These are phyloP conservation scores for Fusarium begoniae DNA, from an alignment of 2,329 filamentous ascomycete species.

Conservation along the genomic window DNA sequence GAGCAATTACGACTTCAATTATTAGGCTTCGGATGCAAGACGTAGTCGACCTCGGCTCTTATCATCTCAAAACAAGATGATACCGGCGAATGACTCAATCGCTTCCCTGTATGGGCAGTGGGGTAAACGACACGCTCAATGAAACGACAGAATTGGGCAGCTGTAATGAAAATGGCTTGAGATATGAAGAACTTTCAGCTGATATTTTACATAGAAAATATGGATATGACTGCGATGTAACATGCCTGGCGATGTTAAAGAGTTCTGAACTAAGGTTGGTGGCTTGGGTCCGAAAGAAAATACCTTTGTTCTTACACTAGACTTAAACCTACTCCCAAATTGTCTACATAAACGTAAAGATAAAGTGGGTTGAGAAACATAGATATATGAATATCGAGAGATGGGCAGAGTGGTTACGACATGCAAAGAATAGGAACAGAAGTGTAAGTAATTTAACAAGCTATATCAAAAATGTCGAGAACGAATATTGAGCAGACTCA, in stretches of 20 bases:
- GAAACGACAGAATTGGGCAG: background rate
- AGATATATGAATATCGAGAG: too few relatives aligned
- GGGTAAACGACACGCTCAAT: background rate
- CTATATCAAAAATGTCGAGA: accelerated
- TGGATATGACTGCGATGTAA: background rate
- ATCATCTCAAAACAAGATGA: background rate
- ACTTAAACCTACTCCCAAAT: too few relatives aligned
- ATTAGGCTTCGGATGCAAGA: accelerated
- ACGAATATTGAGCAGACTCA: background rate
- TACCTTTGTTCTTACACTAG: too few relatives aligned
- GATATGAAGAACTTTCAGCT: background rate
- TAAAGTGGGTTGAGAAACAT: background rate
- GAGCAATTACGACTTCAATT: accelerated
- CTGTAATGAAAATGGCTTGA: background rate
- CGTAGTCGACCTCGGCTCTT: background rate
- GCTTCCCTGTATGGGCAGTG: background rate
- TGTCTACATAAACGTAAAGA: background rate
- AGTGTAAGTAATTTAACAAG: background rate
- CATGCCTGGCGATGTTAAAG: background rate
- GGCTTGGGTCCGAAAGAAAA: background rate
- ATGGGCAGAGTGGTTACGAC: background rate
- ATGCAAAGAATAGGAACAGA: background rate
- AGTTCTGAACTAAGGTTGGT: background rate
- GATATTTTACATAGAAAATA: background rate
- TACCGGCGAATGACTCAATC: background rate